These are phyloP conservation scores for Ascochyta koolunga DNA, from an alignment of 2,329 filamentous ascomycete genomes.

Conservation along the genomic window DNA sequence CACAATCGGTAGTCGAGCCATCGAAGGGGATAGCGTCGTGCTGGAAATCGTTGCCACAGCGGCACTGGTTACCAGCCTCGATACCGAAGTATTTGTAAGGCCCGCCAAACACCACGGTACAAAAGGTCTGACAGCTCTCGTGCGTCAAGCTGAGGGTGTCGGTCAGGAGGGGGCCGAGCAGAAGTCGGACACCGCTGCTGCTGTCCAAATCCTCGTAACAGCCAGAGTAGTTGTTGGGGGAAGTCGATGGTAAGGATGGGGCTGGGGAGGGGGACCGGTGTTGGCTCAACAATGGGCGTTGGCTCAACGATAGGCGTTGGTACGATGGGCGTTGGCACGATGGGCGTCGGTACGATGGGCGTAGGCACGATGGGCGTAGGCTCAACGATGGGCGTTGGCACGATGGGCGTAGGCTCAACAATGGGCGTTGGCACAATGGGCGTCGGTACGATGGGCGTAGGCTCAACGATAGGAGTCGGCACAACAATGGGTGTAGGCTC, in stretches of 20 bases:
- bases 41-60: constrained; percentile 9
- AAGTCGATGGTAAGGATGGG: background rate
- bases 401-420: too few relatives aligned
- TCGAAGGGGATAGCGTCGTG: background rate
- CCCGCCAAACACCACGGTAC: background rate
- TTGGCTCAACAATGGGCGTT: background rate
- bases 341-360: too few relatives aligned
- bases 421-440: background rate
- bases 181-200: background rate
- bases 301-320: background rate
- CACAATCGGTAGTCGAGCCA: background rate
- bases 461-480: too few relatives aligned
- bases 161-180: background rate
- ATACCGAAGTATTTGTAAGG: constrained; percentile 20
- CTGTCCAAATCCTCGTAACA: background rate
- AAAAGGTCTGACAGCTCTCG: constrained; percentile 8
- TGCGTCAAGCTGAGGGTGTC: background rate
- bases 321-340: too few relatives aligned
- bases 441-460: too few relatives aligned
- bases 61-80: constrained; percentile 7
- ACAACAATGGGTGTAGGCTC: too few relatives aligned
- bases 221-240: background rate
- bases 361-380: too few relatives aligned
- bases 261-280: background rate
- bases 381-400: too few relatives aligned